Evolutionary conservation across 352 stramenopile species (phyloP), one percentile per base, ranked within the genome.

Genomic region (Globisporangium megalacanthum): DNA sequence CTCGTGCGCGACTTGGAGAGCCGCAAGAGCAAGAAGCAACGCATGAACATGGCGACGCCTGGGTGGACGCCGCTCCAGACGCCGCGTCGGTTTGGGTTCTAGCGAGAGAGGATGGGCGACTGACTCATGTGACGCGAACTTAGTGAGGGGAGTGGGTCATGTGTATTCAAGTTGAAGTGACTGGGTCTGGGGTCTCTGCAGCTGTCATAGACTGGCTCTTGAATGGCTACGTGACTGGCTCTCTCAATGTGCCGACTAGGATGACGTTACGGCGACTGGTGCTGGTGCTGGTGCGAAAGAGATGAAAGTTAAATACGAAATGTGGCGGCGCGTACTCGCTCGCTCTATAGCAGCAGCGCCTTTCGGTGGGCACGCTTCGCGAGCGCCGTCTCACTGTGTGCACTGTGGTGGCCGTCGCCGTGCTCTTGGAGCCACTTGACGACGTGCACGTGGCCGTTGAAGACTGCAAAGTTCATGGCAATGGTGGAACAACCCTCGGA

Each of bases 401-500:
- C 44, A 11, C 6, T 13, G 42, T 31, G 44, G 19, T 13, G n/a
- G n/a, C 29, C 44, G n/a, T 15, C 44, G 44, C 29, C 9, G 19
- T 29, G 44, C 44, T 88, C 70, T 35, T 86, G 73, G 9, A 93
- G 69, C 66, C 82, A 91, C 51, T 67, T 60, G 25, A 88, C 62
- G 48, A 89, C 81, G 39, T 80, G 53, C 45, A 86, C 56, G 57
- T 93, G 74, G 35, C 80, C 77, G 53, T 87, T 88, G 58, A 85
- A 79, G 37, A 79, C 61, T 9, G 83, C 83, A 33, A 86, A 86
- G 66, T 83, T 66, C 50, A 76, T 73, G 25, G 80, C 83, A 17
- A 89, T 72, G 36, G 68, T 73, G 14, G 83, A 89, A 50, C 75
- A 88, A 9, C 83, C 80, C 69, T 93, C 83, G 0, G n/a, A 56